Percentiles rank a stretch among this genome's conserved stretches.
Conservation (phyloP, 805 yeast genomes). For the Wickerhamomyces silvicola region DNA sequence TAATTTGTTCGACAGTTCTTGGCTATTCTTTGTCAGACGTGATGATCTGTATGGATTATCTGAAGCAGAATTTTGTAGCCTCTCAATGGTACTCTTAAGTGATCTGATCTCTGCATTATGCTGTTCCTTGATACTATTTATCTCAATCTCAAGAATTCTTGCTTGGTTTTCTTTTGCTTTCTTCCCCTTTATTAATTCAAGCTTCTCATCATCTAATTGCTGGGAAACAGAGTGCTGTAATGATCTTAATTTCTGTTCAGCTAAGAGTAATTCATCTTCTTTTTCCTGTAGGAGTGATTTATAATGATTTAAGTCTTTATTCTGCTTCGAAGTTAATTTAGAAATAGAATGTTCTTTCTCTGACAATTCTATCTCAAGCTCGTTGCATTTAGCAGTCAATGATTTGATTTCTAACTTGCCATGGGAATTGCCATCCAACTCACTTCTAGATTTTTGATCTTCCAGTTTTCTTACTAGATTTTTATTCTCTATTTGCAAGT, state of each 20-base stretch:
- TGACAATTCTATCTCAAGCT: slow-evolving; percentile 22
- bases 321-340: slow-evolving; percentile 15
- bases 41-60: slow-evolving; percentile 18
- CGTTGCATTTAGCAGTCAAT: slow-evolving; percentile 30
- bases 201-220: slow-evolving; percentile 30
- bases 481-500: slow-evolving; percentile 30
- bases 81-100: slow-evolving; percentile 23
- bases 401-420: slow-evolving; percentile 34
- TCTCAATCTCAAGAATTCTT: slow-evolving; percentile 31
- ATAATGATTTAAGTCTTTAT: slow-evolving; percentile 19
- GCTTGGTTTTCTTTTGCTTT: slow-evolving; percentile 33
- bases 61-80: slow-evolving; percentile 4
- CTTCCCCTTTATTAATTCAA: slow-evolving; percentile 30
- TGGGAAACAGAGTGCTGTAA: slow-evolving; percentile 24
- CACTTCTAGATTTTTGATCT: slow-evolving; percentile 19
- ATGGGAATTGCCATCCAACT: slow-evolving; percentile 14
- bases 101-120: slow-evolving; percentile 30
- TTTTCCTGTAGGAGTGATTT: slow-evolving; percentile 24
- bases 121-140: slow-evolving; percentile 29
- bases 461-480: slow-evolving; percentile 32
- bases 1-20: slow-evolving; percentile 23
- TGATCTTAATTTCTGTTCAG: slow-evolving; percentile 29
- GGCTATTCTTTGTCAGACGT: neutral
- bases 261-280: slow-evolving; percentile 30
- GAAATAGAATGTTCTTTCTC: slow-evolving; percentile 16